Evolutionary conservation across 805 yeast species (phyloP).

Genomic region (Cyberlindnera lachancei): DNA sequence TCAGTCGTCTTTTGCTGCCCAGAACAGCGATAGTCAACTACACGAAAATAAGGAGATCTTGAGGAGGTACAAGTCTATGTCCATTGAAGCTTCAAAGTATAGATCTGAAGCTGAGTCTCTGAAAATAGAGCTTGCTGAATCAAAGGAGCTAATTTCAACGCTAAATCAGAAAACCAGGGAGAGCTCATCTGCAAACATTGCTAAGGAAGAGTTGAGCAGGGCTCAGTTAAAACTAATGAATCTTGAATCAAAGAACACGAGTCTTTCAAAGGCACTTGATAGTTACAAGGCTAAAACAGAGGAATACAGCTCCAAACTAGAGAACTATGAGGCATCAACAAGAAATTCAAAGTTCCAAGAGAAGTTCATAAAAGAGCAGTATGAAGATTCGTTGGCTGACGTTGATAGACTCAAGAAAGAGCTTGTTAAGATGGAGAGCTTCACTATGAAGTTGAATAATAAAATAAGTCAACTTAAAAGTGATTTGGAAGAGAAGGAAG

Average conservation of each 20-base stretch:
- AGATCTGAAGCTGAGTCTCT: conserved; percentile 36
- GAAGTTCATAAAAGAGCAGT: conserved; percentile 42
- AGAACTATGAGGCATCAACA: conserved; percentile 70
- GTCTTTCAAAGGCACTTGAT: conserved; percentile 46
- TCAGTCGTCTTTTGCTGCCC: conserved; percentile 2
- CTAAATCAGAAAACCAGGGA: conserved; percentile 12
- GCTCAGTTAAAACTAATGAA: conserved; percentile 53
- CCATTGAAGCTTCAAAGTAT: conserved; percentile 34
- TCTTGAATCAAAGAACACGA: conserved; percentile 45
- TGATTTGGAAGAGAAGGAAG: conserved; percentile 46
- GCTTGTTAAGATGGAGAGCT: conserved; percentile 43
- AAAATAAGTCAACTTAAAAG: conserved; percentile 47
- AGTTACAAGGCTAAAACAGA: conserved; percentile 68
- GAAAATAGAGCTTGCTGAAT: conserved; percentile 33
- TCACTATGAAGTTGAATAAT: conserved; percentile 44
- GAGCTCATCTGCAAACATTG: conserved; percentile 17
- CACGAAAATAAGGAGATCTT: conserved; percentile 44
- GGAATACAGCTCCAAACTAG: conserved; percentile 63
- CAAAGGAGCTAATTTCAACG: conserved; percentile 19
- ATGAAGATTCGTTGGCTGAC: conserved; percentile 40
- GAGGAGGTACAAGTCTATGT: conserved; percentile 34
- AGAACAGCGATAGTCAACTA: conserved; percentile 36
- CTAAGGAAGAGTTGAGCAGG: conserved; percentile 33
- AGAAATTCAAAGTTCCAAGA: conserved; percentile 58
- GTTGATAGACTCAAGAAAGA: conserved; percentile 45